A percentile compares a stretch with the other conserved stretches of the same genome.
These are phyloP conservation scores for Aspergillus pseudoviridinutans DNA, from an alignment of 2,329 filamentous ascomycete genomes.

Conservation along the genomic window DNA sequence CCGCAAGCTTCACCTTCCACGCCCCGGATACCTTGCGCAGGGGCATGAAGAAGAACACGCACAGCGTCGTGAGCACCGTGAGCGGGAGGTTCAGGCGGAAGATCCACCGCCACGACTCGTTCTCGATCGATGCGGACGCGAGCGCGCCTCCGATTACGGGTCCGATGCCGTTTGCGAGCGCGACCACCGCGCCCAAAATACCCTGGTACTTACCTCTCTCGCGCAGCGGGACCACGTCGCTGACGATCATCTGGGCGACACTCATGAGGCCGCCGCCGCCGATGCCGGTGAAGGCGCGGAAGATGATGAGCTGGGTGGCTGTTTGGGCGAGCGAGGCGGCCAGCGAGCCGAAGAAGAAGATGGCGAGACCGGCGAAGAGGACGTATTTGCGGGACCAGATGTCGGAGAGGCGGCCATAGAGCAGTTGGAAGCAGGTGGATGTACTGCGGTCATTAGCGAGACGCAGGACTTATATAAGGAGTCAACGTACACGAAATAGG, in stretches of 20 bases:
- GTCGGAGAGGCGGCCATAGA: conserved; percentile 61
- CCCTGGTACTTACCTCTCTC: conserved; percentile 61
- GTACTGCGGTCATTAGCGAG: conserved; percentile 63
- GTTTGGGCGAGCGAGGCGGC: conserved; percentile 56
- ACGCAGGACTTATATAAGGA: conserved; percentile 56
- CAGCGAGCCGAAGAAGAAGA: conserved; percentile 56
- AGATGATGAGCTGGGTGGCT: conserved; percentile 56
- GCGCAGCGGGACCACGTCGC: conserved; percentile 57
- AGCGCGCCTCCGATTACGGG: conserved; percentile 53
- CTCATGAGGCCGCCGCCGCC: conserved; percentile 59
- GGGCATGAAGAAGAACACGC: conserved; percentile 55
- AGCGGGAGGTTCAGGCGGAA: conserved; percentile 54
- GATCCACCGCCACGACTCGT: conserved; percentile 51
- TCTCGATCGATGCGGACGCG: conserved; percentile 36
- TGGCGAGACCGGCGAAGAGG: conserved; percentile 49
- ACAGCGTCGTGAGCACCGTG: conserved; percentile 45
- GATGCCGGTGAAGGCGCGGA: conserved; percentile 57
- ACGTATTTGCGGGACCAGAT: conserved; percentile 58
- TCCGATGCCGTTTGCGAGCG: conserved; percentile 52
- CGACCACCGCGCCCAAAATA: conserved; percentile 47
- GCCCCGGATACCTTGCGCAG: conserved; percentile 52
- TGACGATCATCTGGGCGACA: conserved; percentile 58
- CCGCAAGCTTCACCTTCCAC: conserved; percentile 50
- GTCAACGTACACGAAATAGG: conserved; percentile 60
- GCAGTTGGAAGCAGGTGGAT: conserved; percentile 61